These are phyloP conservation scores for Solanum infundibuliforme DNA, from an alignment of 257 asterid genomes.

Conservation along the genomic window DNA sequence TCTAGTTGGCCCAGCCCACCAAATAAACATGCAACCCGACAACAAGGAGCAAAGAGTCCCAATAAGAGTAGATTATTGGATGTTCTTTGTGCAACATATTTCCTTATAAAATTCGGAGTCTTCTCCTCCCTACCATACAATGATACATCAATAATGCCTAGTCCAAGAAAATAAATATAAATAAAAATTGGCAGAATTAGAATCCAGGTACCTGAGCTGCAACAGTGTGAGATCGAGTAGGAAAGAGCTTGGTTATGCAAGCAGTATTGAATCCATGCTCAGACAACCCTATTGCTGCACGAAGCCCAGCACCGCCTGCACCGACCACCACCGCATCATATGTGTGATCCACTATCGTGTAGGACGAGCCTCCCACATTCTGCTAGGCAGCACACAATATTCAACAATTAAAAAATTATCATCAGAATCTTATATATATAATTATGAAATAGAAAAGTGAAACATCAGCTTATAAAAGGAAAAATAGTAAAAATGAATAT, in stretches of 20 bases:
- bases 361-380: slow-evolving; percentile 61
- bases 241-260: slow-evolving; percentile 93
- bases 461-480: not conserved
- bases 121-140: not conserved
- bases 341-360: slow-evolving; percentile 94
- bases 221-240: slow-evolving; percentile 97
- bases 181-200: not conserved
- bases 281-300: slow-evolving; percentile 96
- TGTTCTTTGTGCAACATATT: not conserved
- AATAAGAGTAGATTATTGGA: not conserved
- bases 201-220: slow-evolving; percentile 76
- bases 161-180: not conserved
- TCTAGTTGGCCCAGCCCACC: not conserved
- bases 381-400: slow-evolving; percentile 6
- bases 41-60: not conserved
- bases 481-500: not conserved
- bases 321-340: slow-evolving; percentile 99
- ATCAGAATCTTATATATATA: not conserved
- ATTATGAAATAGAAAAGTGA: not conserved
- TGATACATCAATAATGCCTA: not conserved
- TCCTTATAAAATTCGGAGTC: not conserved
- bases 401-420: not conserved
- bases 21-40: not conserved
- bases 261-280: slow-evolving; percentile 99
- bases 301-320: slow-evolving; percentile 98